These are phyloP conservation scores for Malus sylvestris DNA, from an alignment of 306 rosid species.

Conservation along the genomic window DNA sequence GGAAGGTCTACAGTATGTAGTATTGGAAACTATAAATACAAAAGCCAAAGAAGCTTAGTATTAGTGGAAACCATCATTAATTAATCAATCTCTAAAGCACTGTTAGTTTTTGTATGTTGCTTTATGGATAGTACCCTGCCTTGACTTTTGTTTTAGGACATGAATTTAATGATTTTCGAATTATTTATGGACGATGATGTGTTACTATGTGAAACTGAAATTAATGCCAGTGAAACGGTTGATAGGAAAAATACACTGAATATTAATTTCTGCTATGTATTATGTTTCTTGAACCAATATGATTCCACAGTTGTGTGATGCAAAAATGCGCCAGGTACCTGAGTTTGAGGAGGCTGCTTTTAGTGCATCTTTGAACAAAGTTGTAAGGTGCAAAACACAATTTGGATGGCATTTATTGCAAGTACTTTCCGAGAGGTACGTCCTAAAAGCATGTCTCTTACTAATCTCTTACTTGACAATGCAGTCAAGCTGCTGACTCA, in stretches of 20 bases:
- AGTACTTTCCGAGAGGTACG: slow-evolving; percentile 44
- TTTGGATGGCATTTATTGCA: slow-evolving; percentile 96
- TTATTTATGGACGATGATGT: background rate
- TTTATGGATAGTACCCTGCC: background rate
- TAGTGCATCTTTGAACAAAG: slow-evolving; percentile 75
- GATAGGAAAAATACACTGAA: background rate
- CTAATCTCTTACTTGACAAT: slow-evolving; percentile 6
- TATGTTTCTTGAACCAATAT: slow-evolving; percentile 7
- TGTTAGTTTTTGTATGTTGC: background rate
- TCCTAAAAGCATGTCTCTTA: slow-evolving; percentile 2
- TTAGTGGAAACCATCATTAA: background rate
- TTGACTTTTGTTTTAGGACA: background rate
- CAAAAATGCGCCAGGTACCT: slow-evolving; percentile 57
- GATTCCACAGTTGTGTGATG: slow-evolving; percentile 17
- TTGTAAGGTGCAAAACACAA: slow-evolving; percentile 80
- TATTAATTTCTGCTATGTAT: background rate
- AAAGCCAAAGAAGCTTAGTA: background rate
- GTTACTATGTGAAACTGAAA: background rate
- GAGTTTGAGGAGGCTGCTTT: slow-evolving; percentile 98
- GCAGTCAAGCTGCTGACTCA: background rate
- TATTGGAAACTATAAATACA: background rate
- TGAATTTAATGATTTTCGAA: background rate
- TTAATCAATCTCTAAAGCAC: background rate
- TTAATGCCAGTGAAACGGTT: background rate
- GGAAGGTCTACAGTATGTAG: background rate